These are phyloP conservation scores for Viola odorata DNA, from an alignment of 345 rosid species.

Conservation along the genomic window DNA sequence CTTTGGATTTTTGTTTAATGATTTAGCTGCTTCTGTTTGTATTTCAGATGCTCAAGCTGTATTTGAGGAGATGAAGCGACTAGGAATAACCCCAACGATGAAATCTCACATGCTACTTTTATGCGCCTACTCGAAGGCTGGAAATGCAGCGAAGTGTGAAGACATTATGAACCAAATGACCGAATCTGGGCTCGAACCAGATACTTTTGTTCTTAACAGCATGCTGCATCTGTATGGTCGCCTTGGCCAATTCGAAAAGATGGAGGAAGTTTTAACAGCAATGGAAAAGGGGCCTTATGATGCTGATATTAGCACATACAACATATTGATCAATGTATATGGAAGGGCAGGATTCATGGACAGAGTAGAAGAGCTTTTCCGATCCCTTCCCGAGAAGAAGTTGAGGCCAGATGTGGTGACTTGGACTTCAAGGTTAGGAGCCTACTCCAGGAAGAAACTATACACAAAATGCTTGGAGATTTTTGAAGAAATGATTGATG, in stretches of 20 bases:
- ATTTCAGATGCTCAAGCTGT: conserved; percentile 66
- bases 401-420: conserved; percentile 75
- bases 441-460: conserved; percentile 75
- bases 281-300: conserved; percentile 57
- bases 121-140: conserved; percentile 70
- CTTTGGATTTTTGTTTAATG: background rate
- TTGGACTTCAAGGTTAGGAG: conserved; percentile 82
- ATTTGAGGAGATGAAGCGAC: conserved; percentile 74
- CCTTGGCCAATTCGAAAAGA: conserved; percentile 64
- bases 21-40: background rate
- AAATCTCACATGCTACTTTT: conserved; percentile 90
- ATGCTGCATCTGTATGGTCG: conserved; percentile 82
- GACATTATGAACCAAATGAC: conserved; percentile 61
- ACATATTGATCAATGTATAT: conserved; percentile 73
- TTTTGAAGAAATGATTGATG: conserved; percentile 85
- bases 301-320: conserved; percentile 71
- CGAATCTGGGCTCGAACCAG: conserved; percentile 68
- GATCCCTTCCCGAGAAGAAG: conserved; percentile 31
- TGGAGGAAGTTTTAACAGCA: conserved; percentile 60
- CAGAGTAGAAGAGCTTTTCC: conserved; percentile 58
- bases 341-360: conserved; percentile 73
- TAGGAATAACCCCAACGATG: conserved; percentile 79
- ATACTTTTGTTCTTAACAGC: conserved; percentile 71
- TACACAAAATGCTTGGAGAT: conserved; percentile 64
- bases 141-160: conserved; percentile 66